Percentiles rank a stretch among this genome's conserved stretches.
These are phyloP conservation scores for Malassezia dermatis DNA, from an alignment of 1,284 basidiomycete genomes.

Conservation along the genomic window DNA sequence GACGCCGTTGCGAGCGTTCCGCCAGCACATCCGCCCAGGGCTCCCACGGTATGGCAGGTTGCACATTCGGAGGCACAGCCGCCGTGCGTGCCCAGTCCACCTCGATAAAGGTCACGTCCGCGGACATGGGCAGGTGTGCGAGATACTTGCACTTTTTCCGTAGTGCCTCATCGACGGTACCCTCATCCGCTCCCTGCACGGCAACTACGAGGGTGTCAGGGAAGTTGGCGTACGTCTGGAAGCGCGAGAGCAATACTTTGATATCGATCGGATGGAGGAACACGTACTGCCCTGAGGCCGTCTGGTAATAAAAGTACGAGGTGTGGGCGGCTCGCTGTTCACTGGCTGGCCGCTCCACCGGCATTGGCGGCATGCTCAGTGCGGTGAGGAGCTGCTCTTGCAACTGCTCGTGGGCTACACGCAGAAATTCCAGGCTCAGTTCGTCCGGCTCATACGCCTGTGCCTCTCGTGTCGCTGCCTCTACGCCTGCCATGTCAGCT, in stretches of 20 bases:
- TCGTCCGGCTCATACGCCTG: slow-evolving; percentile 56
- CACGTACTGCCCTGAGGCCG: slow-evolving; percentile 76
- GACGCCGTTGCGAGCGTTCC: slow-evolving; percentile 26
- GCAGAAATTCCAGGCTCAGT: slow-evolving; percentile 68
- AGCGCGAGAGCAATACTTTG: slow-evolving; percentile 77
- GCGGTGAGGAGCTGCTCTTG: slow-evolving; percentile 33
- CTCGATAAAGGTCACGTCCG: slow-evolving; percentile 89
- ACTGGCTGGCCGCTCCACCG: neutral
- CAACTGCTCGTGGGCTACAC: slow-evolving; percentile 54
- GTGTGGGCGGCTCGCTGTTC: slow-evolving; percentile 12
- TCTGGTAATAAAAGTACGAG: slow-evolving; percentile 85
- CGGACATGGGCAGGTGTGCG: slow-evolving; percentile 76
- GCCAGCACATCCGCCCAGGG: slow-evolving; percentile 36
- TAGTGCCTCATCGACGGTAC: slow-evolving; percentile 73
- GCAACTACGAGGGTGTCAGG: slow-evolving; percentile 69
- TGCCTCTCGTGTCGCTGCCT: slow-evolving; percentile 54
- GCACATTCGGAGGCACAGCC: slow-evolving; percentile 6
- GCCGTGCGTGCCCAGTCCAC: slow-evolving; percentile 54
- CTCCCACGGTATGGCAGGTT: slow-evolving; percentile 25
- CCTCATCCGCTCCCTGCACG: slow-evolving; percentile 63
- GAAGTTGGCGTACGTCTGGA: slow-evolving; percentile 69
- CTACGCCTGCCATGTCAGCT: slow-evolving; percentile 64
- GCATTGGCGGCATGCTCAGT: neutral
- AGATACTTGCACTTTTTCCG: slow-evolving; percentile 92
- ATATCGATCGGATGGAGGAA: slow-evolving; percentile 94